Conservation (phyloP, 805 yeast species). For the Starmerella etchellsii region DNA sequence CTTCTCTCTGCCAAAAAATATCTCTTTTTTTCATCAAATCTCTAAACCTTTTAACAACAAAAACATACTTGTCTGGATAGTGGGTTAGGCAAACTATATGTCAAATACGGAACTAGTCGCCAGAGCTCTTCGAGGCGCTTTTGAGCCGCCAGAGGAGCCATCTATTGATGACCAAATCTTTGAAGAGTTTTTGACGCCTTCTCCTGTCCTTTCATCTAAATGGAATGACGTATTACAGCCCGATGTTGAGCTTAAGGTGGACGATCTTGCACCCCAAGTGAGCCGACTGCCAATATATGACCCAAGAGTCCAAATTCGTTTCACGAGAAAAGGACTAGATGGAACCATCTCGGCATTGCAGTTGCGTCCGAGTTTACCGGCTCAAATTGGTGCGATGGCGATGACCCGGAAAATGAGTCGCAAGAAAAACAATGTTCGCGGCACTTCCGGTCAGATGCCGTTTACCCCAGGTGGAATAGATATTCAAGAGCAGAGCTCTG, state of each 20-base stretch:
- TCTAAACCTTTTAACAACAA: too few relatives aligned
- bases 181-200: constrained; percentile 47
- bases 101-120: constrained; percentile 6
- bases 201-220: constrained; percentile 51
- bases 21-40: too few relatives aligned
- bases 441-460: constrained; percentile 65
- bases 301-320: constrained; percentile 51
- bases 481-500: constrained; percentile 22
- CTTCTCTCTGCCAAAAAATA: too few relatives aligned
- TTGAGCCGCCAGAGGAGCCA: not conserved
- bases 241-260: constrained; percentile 24
- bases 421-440: constrained; percentile 49
- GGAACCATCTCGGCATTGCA: constrained; percentile 53
- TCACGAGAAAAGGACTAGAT: constrained; percentile 60
- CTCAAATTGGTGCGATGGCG: constrained; percentile 59
- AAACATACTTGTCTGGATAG: too few relatives aligned
- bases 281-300: constrained; percentile 47
- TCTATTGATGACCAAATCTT: constrained; percentile 21
- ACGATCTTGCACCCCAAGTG: constrained; percentile 35
- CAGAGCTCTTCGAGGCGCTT: constrained; percentile 1
- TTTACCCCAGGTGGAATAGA: constrained; percentile 86
- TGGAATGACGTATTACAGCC: constrained; percentile 49
- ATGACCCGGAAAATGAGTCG: constrained; percentile 54
- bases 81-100: too few relatives aligned
- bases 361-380: constrained; percentile 48